Base-by-base conservation (phyloP, 257 asterid genomes). In the Sherardia arvensis region DNA sequence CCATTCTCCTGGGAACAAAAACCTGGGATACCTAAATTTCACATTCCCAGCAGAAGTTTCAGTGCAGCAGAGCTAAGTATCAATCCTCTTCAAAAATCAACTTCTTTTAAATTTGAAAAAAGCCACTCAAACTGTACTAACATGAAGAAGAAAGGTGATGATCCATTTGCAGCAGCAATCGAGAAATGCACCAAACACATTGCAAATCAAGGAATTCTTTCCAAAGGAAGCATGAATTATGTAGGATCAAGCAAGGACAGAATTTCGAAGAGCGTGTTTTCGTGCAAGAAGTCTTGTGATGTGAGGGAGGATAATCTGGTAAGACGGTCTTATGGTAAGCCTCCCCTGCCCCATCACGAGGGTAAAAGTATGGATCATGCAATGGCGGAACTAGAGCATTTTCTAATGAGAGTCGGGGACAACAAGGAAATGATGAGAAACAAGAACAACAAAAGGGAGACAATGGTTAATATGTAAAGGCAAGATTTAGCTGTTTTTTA, bases 1-100 rank as follows among this genome's bases (percentile, higher is more conserved):
- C 93, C 96, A 21, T 88, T 88, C 70, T 79, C 90, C 1, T 86
- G 96, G 96, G 95, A 88, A 78, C 87, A 81, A 77, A 79, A 66
- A 64, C 93, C 96, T 14, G 93, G 96, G 32, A 63, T 81, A 10
- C 59, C 91, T 18, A 88, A 86, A 71, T 66, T 73, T 67, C 58
- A 15, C 21, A 78, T 53, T 66, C 79, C 69, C 45, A 14, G 9
- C 59, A 45, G 32, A 51, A 79, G 69, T 25, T 69, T 48, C 26
- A 48, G 23, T 18, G 25, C 55, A 5, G 10, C 67, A 12, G 15
- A 9, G 14, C 28, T 12, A 25, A 5, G 26, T 15, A 14, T 54
- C 30, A 40, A 30, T 23, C 45, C 67, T 51, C 45, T 28, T n/a
- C 68, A 22, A 27, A 65, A 55, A 53, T 34, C 68, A 7, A 17